Base-by-base conservation (phyloP, 2,329 filamentous ascomycete genomes). In the Fonsecaea monophora region DNA sequence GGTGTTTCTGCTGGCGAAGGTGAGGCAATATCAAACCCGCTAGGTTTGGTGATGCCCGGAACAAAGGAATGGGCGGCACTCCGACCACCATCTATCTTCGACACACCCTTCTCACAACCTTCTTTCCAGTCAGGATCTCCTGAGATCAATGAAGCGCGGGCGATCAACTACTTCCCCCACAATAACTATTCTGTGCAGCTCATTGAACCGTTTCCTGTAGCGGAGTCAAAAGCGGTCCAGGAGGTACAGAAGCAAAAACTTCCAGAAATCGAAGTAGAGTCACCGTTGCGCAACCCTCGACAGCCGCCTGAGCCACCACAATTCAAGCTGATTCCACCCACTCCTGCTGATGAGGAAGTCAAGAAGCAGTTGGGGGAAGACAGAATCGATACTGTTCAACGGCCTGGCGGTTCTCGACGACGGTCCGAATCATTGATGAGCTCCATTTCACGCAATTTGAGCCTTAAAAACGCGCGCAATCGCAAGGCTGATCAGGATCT, bases 151-250 rank as follows among this genome's bases (percentile, higher is more conserved):
- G 86, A 89, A 74, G 87, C 87, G 9, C 87, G 81, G 50, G 86
- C 85, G 10, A 81, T 90, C 13, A 85, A 81, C 66, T 83, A 89
- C 38, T 89, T 84, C 68, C 83, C 87, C 2, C 87, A 89, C 76
- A 87, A 87, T 75, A 90, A 89, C 70, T 79, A 86, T 53, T 89
- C 86, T 6, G 76, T 89, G 4, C 78, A 89, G n/a, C 76, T 89
- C n/a, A 84, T 90, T n/a, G 84, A 89, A 71, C 83, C 86, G 62
- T 70, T 75, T 55, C 60, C 69, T 15, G 74, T 76, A 32, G 63
- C 71, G 9, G 74, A 76, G 48, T 74, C 77, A 9, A 75, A 65
- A 15, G 74, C 72, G 30, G 73, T 77, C n/a, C 75, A 72, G 53
- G 71, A 70, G 13, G 68, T 76, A 32, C 75, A 73, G 42, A 72